Evolutionary conservation across 345 rosid genomes (phyloP).

Genomic region (Eucalyptus shirleyi): DNA sequence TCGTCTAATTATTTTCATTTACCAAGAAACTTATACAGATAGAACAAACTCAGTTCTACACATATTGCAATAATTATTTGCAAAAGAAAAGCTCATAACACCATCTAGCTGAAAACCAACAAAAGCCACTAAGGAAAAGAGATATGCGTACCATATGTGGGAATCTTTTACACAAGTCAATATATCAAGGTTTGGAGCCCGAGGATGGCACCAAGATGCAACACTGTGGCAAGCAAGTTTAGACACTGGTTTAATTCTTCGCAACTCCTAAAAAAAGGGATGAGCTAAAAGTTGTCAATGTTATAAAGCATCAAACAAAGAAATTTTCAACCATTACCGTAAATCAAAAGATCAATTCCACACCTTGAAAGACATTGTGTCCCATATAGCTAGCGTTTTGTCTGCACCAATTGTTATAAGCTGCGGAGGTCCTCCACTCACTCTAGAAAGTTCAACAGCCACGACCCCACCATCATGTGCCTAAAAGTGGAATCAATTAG

Average conservation of each 20-base stretch:
- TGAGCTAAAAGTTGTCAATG: neutral
- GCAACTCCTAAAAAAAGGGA: conserved; percentile 57
- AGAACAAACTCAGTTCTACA: neutral
- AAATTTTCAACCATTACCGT: neutral
- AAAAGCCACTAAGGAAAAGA: neutral
- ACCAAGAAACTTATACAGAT: neutral
- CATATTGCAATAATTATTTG: neutral
- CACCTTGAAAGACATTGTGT: conserved; percentile 96
- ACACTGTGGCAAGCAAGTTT: conserved; percentile 94
- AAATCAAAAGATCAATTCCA: neutral
- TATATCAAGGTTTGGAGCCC: conserved; percentile 98
- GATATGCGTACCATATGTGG: conserved; percentile 67
- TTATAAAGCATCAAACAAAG: neutral
- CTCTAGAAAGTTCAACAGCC: conserved; percentile 94
- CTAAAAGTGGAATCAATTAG: conserved; percentile 11
- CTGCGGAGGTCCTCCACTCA: conserved; percentile 91
- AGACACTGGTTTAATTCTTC: conserved; percentile 94
- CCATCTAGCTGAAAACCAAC: neutral
- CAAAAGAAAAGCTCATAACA: neutral
- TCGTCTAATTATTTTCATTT: neutral
- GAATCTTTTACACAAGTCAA: conserved; percentile 97
- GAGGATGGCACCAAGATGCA: conserved; percentile 99
- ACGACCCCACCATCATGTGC: conserved; percentile 99
- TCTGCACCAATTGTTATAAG: conserved; percentile 97
- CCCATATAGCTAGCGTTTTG: conserved; percentile 98